These are phyloP conservation scores for Peziza echinospora DNA, from an alignment of 495 filamentous ascomycete species.

Conservation along the genomic window DNA sequence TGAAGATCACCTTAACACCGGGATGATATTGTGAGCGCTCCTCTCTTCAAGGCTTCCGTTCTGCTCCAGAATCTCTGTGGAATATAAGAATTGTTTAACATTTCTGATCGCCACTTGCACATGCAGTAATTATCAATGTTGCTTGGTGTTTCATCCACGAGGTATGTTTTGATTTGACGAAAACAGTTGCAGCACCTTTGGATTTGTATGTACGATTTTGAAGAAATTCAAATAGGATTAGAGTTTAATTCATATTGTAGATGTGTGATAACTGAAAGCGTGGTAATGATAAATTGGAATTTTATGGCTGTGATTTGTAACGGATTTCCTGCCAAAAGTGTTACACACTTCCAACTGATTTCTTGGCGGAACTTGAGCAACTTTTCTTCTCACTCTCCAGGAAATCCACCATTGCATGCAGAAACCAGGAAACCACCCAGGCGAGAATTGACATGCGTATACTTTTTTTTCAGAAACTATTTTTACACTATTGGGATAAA, in stretches of 20 bases:
- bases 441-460: neutral
- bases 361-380: too few species aligned
- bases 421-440: neutral
- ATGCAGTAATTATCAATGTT: neutral
- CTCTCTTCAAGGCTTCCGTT: neutral
- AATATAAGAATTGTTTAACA: neutral
- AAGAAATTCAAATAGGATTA: neutral
- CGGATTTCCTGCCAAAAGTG: too few species aligned
- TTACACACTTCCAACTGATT: too few species aligned
- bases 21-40: neutral
- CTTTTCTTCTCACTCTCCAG: too few species aligned
- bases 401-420: too few species aligned
- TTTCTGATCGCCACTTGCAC: neutral
- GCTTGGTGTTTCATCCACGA: neutral
- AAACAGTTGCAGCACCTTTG: neutral
- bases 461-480: neutral
- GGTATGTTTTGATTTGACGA: neutral
- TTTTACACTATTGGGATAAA: neutral
- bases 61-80: neutral
- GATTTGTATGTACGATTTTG: neutral
- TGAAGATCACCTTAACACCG: neutral
- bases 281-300: too few species aligned
- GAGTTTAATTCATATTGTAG: too few species aligned
- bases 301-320: neutral
- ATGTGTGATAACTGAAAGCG: too few species aligned